These are phyloP conservation scores for Ceratobasidium sp. DNA, from an alignment of 1,284 basidiomycete genomes.

Conservation along the genomic window DNA sequence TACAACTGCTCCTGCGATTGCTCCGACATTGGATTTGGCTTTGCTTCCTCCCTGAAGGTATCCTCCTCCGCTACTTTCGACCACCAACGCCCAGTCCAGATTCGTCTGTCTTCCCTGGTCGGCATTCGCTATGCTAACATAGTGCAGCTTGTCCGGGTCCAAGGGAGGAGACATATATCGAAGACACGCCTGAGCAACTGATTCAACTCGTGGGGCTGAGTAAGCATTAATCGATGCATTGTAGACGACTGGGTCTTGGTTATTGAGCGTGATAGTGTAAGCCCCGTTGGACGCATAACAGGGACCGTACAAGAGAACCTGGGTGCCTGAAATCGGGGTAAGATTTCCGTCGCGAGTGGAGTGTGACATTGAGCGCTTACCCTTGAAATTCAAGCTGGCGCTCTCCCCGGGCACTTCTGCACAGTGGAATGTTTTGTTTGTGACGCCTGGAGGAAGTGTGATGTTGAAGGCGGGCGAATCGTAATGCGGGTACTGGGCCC, in stretches of 20 bases:
- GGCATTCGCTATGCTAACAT: slow-evolving; percentile 32
- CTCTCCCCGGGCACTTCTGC: slow-evolving; percentile 8
- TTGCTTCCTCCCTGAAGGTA: not conserved
- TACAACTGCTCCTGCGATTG: slow-evolving; percentile 27
- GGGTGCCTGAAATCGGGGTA: slow-evolving; percentile 6
- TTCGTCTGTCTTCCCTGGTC: slow-evolving; percentile 26
- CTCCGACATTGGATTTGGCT: not conserved
- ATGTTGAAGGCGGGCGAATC: slow-evolving; percentile 11
- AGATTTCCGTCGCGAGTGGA: not conserved
- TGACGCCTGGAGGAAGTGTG: slow-evolving; percentile 16
- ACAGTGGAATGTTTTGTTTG: slow-evolving; percentile 4
- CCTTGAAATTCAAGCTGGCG: slow-evolving; percentile 33
- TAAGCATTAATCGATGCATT: slow-evolving; percentile 33
- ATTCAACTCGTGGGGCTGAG: not conserved
- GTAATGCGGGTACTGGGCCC: slow-evolving; percentile 17
- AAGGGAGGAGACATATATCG: slow-evolving; percentile 37
- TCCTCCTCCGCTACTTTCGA: slow-evolving; percentile 8
- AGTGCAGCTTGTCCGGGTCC: slow-evolving; percentile 1
- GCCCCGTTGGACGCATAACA: slow-evolving; percentile 36
- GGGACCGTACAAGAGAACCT: slow-evolving; percentile 33
- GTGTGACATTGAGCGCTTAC: not conserved
- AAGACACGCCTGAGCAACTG: slow-evolving; percentile 22
- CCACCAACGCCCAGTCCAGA: slow-evolving; percentile 31
- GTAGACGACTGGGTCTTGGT: slow-evolving; percentile 14
- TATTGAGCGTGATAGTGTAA: slow-evolving; percentile 24